Evolutionary conservation across 1,284 basidiomycete genomes (phyloP).

Genomic region (Cutaneotrichosporon sp.): DNA sequence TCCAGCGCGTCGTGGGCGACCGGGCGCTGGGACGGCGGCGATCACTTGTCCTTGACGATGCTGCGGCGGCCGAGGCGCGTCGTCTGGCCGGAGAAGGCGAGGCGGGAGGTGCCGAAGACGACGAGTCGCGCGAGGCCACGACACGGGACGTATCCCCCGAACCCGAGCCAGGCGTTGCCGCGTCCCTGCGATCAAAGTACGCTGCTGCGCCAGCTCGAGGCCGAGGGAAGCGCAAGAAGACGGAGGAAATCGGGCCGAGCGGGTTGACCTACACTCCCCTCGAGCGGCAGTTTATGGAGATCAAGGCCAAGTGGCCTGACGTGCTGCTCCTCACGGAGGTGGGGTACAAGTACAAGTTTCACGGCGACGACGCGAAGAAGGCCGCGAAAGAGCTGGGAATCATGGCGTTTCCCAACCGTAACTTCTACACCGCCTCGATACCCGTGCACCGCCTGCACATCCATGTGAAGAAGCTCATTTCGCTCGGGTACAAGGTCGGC

Average conservation of each 20-base stretch:
- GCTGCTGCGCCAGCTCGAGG: constrained; percentile 21
- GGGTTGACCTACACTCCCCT: constrained; percentile 74
- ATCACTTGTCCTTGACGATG: constrained; percentile 46
- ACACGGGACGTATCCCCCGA: constrained; percentile 3
- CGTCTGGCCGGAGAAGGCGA: constrained; percentile 14
- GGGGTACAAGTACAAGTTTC: constrained; percentile 85
- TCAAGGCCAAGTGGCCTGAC: constrained; percentile 68
- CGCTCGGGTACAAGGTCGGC: constrained; percentile 83
- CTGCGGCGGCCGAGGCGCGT: constrained; percentile 36
- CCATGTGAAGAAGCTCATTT: constrained; percentile 82
- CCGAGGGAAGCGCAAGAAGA: constrained; percentile 37
- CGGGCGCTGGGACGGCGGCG: constrained; percentile 32
- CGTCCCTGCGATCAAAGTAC: constrained; percentile 32
- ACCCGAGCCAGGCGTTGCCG: constrained; percentile 18
- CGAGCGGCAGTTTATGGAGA: constrained; percentile 68
- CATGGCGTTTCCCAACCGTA: constrained; percentile 64
- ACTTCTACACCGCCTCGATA: constrained; percentile 76
- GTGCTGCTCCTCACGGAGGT: constrained; percentile 71
- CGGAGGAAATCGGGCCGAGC: constrained; percentile 63
- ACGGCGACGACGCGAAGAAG: constrained; percentile 75
- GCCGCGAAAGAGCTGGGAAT: constrained; percentile 47
- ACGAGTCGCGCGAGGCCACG: not conserved
- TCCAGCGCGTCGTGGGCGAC: constrained; percentile 25
- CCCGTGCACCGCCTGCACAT: constrained; percentile 74
- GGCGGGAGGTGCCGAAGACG: constrained; percentile 18